Evolutionary conservation across 352 stramenopile genomes (phyloP).

Genomic region (Pythium sp.): DNA sequence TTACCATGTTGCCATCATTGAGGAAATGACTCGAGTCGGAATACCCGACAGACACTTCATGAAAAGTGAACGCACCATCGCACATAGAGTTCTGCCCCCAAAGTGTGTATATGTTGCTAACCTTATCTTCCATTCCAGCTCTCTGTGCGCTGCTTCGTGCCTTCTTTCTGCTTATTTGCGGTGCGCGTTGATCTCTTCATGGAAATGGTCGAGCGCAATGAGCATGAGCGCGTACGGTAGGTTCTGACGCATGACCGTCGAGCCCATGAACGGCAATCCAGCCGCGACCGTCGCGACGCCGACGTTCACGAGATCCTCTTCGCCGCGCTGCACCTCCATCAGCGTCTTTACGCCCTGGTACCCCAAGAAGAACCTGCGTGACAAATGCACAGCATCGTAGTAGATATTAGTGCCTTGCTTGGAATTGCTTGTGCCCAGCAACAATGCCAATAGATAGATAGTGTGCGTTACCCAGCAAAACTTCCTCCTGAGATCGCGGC

Average conservation of each 20-base stretch:
- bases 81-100: not conserved
- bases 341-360: constrained; percentile 78
- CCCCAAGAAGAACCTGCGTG: constrained; percentile 64
- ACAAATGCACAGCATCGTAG: not conserved
- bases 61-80: not conserved
- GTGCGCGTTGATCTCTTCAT: constrained; percentile 70
- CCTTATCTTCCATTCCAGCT: not conserved
- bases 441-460: not conserved
- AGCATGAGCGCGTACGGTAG: constrained; percentile 76
- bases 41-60: not conserved
- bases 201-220: constrained; percentile 75
- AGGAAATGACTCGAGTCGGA: not conserved
- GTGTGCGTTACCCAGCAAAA: constrained; percentile 46
- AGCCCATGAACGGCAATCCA: constrained; percentile 56
- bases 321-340: constrained; percentile 49
- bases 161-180: constrained; percentile 24
- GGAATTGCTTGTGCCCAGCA: not conserved
- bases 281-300: constrained; percentile 51
- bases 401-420: not conserved
- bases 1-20: not conserved
- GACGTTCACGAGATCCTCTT: constrained; percentile 59
- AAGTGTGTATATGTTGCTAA: not conserved
- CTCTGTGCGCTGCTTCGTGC: not conserved
- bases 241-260: constrained; percentile 68
- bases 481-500: constrained; percentile 54